phyloP scores from a whole-genome alignment of 164 flowering plant genomes.

The Berberis thunbergii region DNA sequence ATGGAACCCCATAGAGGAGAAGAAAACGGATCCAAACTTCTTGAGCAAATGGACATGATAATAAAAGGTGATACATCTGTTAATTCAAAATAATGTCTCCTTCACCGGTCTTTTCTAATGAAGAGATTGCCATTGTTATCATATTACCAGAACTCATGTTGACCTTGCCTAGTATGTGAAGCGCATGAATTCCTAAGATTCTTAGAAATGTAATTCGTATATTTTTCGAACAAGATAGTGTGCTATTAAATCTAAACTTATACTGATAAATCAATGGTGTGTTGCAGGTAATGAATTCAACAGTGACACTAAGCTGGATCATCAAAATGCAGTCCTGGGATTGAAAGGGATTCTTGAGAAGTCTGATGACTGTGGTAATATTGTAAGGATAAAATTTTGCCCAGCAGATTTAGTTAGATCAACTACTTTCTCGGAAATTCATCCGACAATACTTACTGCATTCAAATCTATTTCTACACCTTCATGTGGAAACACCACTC shows the following conservation, averaged over 20 bases:
- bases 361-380: conserved; percentile 21
- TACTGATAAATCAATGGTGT: background rate
- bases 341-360: conserved; percentile 50
- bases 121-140: no score
- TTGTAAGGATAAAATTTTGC: conserved; percentile 27
- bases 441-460: conserved; percentile 5
- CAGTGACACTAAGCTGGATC: conserved; percentile 10
- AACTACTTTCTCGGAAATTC: conserved; percentile 23
- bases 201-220: background rate
- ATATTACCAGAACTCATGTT: no score
- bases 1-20: no score
- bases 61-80: no score
- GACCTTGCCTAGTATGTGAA: no score
- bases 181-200: no score
- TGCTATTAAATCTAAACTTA: background rate
- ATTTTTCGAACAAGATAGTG: background rate
- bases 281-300: conserved; percentile 31
- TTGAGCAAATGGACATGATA: no score
- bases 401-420: conserved; percentile 55
- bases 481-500: conserved; percentile 19
- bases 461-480: conserved; percentile 14
- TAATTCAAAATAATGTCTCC: no score
- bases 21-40: no score
- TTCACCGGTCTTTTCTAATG: no score
- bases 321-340: conserved; percentile 28